Conservation (phyloP, 2,329 filamentous ascomycete species). For the Aspergillus aculeatinus region DNA sequence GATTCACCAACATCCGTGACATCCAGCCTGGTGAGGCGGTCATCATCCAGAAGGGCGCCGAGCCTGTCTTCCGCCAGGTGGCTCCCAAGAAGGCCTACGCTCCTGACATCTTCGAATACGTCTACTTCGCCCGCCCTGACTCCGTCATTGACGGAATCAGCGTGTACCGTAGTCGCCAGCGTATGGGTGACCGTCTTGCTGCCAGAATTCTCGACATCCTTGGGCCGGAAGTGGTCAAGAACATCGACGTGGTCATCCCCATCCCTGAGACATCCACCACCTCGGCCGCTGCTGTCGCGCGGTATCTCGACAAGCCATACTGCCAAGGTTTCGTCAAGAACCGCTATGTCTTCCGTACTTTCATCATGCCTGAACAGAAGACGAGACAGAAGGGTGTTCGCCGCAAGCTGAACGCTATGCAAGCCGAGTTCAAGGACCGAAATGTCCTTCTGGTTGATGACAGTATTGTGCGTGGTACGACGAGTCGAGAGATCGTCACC, state of each 20-base stretch:
- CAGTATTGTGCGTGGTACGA: slow-evolving; percentile 84
- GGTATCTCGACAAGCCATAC: slow-evolving; percentile 72
- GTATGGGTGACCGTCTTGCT: slow-evolving; percentile 82
- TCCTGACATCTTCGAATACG: slow-evolving; percentile 83
- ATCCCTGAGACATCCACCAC: slow-evolving; percentile 83
- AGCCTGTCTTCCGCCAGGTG: slow-evolving; percentile 74
- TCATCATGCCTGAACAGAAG: slow-evolving; percentile 81
- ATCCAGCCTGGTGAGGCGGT: slow-evolving; percentile 82
- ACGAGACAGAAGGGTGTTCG: slow-evolving; percentile 81
- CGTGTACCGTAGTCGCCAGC: slow-evolving; percentile 77
- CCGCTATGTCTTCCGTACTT: slow-evolving; percentile 82
- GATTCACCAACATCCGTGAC: slow-evolving; percentile 73
- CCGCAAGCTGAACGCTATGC: slow-evolving; percentile 84
- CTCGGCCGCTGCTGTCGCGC: slow-evolving; percentile 73
- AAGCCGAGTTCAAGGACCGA: slow-evolving; percentile 76
- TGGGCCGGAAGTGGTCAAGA: slow-evolving; percentile 65
- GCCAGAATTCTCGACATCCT: slow-evolving; percentile 68
- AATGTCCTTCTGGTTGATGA: slow-evolving; percentile 86
- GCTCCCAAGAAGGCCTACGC: slow-evolving; percentile 67
- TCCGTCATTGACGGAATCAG: slow-evolving; percentile 83
- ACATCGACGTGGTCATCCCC: slow-evolving; percentile 79
- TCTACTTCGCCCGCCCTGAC: slow-evolving; percentile 84
- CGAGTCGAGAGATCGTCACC: slow-evolving; percentile 71
- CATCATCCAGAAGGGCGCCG: slow-evolving; percentile 75
- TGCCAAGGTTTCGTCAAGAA: slow-evolving; percentile 86